Conservation (phyloP, 495 filamentous ascomycete species). For the Cercophora sp. region DNA sequence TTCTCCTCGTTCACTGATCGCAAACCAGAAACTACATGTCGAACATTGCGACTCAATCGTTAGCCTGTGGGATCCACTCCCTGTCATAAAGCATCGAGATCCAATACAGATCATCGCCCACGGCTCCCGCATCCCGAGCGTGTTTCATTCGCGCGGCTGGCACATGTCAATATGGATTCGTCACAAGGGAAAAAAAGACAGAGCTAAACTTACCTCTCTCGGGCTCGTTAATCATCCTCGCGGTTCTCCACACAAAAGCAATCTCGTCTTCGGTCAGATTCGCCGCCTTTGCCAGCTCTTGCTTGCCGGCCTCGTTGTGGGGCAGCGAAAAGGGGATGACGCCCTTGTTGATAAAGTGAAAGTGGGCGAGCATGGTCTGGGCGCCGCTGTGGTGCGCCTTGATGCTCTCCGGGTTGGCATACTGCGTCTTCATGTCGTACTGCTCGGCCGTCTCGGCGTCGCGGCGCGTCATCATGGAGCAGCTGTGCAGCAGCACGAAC, state of each 20-base stretch:
- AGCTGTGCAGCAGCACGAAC: slow-evolving; percentile 29
- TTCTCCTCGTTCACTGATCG: no score
- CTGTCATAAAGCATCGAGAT: slow-evolving; percentile 25
- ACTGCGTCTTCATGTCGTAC: slow-evolving; percentile 15
- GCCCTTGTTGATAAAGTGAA: slow-evolving; percentile 42
- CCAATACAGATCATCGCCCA: slow-evolving; percentile 25
- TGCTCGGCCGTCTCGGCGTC: slow-evolving; percentile 23
- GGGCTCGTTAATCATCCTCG: slow-evolving; percentile 13
- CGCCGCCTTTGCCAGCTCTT: slow-evolving; percentile 22
- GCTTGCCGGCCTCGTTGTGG: slow-evolving; percentile 7
- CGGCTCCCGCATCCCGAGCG: slow-evolving; percentile 6
- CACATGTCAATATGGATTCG: background rate
- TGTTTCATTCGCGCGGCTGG: slow-evolving; percentile 12
- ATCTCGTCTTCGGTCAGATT: slow-evolving; percentile 20
- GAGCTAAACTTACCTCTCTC: slow-evolving; percentile 15
- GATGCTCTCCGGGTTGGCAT: slow-evolving; percentile 23
- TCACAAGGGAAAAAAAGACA: background rate
- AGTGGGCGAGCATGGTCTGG: slow-evolving; percentile 42
- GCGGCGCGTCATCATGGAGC: slow-evolving; percentile 23
- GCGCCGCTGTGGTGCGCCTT: slow-evolving; percentile 29
- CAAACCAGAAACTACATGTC: no score
- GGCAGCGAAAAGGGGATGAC: slow-evolving; percentile 22
- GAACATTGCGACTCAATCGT: slow-evolving; percentile 13
- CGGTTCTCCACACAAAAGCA: slow-evolving; percentile 22
- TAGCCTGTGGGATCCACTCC: slow-evolving; percentile 18